These are phyloP conservation scores for Chenopodium berlandieri DNA, from an alignment of 148 eudicot species.

Conservation along the genomic window DNA sequence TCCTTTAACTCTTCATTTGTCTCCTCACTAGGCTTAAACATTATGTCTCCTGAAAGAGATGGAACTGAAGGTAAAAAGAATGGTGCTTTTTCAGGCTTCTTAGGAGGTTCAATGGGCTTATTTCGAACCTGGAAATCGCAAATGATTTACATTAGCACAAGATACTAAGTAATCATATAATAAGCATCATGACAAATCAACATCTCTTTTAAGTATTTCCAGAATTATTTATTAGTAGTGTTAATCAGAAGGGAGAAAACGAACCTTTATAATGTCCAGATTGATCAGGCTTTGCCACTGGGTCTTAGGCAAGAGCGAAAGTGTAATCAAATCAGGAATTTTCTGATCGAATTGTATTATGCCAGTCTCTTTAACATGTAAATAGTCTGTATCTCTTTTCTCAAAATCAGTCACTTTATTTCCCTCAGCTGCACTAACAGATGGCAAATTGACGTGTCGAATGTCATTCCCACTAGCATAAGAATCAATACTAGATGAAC, in stretches of 20 bases:
- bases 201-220: not conserved
- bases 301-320: constrained; percentile 85
- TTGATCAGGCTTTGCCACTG: constrained; percentile 99
- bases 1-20: constrained; percentile 42
- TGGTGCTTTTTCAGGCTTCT: constrained; percentile 91
- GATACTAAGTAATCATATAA: not conserved
- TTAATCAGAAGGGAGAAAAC: constrained; percentile 12
- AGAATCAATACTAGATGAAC: constrained; percentile 49
- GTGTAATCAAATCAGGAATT: constrained; percentile 91
- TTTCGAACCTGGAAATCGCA: constrained; percentile 62
- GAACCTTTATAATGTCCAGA: constrained; percentile 86
- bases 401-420: constrained; percentile 37
- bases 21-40: constrained; percentile 52
- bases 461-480: constrained; percentile 85
- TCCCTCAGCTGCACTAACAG: constrained; percentile 55
- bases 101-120: constrained; percentile 94
- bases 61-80: constrained; percentile 93
- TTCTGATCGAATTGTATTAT: constrained; percentile 38
- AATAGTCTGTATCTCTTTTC: constrained; percentile 24
- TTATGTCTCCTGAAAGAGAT: constrained; percentile 80
- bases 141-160: constrained; percentile 12
- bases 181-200: not conserved
- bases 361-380: constrained; percentile 30
- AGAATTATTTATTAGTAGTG: not conserved
- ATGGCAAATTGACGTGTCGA: constrained; percentile 68